Percentiles rank a stretch among this genome's conserved stretches.
Conservation (phyloP, 208 protist species). For the Novymonas esmeraldas region DNA sequence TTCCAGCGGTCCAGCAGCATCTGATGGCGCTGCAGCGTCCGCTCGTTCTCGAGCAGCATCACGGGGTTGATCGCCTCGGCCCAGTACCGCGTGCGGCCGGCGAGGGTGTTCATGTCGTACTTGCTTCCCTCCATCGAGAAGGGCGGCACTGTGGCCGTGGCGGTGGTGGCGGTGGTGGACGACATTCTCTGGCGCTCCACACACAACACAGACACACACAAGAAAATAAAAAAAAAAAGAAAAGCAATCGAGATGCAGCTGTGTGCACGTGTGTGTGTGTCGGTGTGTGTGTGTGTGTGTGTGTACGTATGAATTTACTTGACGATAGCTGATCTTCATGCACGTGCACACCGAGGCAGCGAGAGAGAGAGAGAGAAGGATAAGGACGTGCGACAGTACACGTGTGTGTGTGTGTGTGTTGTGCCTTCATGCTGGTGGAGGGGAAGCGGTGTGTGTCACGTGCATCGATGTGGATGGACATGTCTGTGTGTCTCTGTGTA, state of each 20-base stretch:
- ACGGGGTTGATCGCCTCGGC: conserved; percentile 82
- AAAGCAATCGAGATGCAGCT: too few species aligned
- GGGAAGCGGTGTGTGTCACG: too few species aligned
- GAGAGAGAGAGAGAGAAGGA: too few species aligned
- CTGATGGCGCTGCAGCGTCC: conserved; percentile 44
- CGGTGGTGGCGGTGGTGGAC: background rate
- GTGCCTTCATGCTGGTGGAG: too few species aligned
- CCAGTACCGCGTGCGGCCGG: conserved; percentile 87
- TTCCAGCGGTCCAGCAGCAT: conserved; percentile 64
- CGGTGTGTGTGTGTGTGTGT: conserved; percentile 1
- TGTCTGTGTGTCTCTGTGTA: conserved; percentile 1
- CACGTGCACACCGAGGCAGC: too few species aligned
- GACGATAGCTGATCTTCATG: too few species aligned
- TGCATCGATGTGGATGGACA: background rate
- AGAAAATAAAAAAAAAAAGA: too few species aligned
- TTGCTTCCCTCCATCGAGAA: conserved; percentile 67
- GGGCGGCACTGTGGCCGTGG: conserved; percentile 31
- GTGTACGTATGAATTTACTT: too few species aligned
- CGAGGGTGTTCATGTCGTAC: conserved; percentile 85
- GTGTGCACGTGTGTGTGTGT: conserved; percentile 9
- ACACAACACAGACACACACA: too few species aligned
- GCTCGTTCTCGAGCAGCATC: conserved; percentile 64
- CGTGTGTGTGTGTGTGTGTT: conserved; percentile 18
- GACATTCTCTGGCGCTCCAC: background rate
- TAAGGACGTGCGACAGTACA: background rate